phyloP scores from a whole-genome alignment of 2,329 filamentous ascomycete species.

The Pezicula neosporulosa region DNA sequence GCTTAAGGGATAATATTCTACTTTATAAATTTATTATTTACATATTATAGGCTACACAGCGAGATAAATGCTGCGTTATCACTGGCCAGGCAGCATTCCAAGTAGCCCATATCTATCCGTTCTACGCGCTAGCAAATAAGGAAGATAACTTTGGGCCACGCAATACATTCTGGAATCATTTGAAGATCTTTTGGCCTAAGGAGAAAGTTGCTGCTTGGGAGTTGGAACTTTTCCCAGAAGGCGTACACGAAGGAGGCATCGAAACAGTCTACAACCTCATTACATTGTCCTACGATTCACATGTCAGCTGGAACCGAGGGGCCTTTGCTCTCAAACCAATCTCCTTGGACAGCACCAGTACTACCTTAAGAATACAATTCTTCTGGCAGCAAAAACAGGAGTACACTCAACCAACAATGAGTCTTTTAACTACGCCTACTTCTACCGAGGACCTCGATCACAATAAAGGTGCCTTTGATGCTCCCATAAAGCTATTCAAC shows the following conservation, averaged over 20 bases:
- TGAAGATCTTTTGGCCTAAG: constrained; percentile 11
- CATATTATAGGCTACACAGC: too few species aligned
- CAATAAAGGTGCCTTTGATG: constrained; percentile 3
- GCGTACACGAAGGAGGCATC: constrained; percentile 1
- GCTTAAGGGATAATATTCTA: too few species aligned
- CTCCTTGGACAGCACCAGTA: constrained; percentile 8
- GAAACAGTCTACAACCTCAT: constrained; percentile 11
- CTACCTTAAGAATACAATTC: constrained; percentile 11
- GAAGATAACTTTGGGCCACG: constrained; percentile 9
- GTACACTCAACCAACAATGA: constrained; percentile 4
- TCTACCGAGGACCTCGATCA: constrained; percentile 9
- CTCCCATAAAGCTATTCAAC: too few species aligned
- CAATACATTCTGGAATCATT: constrained; percentile 8
- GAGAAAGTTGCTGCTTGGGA: constrained; percentile 13
- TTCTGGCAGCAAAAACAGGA: constrained; percentile 13
- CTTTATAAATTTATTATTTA: too few species aligned
- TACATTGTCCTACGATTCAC: constrained; percentile 4
- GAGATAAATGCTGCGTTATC: too few species aligned
- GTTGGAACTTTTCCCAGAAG: constrained; percentile 9
- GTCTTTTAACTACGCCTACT: constrained; percentile 9
- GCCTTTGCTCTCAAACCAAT: constrained; percentile 15
- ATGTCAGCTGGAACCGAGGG: constrained; percentile 8
- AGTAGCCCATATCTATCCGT: constrained; percentile 13
- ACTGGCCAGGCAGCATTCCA: neutral
- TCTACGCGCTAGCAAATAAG: neutral